phyloP scores from a whole-genome alignment of 306 rosid species.

The Crataegus laevigata region DNA sequence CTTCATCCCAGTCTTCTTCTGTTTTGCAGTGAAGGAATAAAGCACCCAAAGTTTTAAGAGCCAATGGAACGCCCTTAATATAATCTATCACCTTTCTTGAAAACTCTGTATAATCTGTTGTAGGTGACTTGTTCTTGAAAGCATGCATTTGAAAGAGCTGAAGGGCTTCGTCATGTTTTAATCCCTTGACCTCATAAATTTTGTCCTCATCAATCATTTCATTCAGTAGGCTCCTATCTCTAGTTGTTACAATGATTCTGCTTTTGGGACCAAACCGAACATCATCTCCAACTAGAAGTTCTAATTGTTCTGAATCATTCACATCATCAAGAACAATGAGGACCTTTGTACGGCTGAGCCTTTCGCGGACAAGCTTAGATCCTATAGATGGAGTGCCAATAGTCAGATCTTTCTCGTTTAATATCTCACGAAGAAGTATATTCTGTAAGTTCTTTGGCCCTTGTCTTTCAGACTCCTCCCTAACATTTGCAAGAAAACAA shows the following conservation, averaged over 20 bases:
- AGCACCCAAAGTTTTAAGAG: neutral
- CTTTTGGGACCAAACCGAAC: neutral
- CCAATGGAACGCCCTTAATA: neutral
- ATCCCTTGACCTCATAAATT: neutral
- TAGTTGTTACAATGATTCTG: neutral
- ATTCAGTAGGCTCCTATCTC: neutral
- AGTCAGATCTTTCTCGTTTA: neutral
- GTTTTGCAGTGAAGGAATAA: neutral
- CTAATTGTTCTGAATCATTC: neutral
- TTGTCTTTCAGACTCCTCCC: neutral
- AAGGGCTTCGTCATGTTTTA: neutral
- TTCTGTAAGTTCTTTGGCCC: neutral
- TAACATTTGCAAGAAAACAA: neutral
- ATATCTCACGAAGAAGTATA: neutral
- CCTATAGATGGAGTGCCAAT: neutral
- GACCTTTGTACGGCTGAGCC: neutral
- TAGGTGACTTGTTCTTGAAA: neutral
- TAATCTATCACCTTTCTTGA: neutral
- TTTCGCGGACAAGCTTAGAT: neutral
- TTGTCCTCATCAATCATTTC: neutral
- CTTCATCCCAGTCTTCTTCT: neutral
- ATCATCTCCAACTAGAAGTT: neutral
- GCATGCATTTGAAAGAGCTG: slow-evolving; percentile 1
- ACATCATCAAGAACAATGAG: neutral
- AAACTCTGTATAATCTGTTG: neutral